Percentiles rank a stretch among this genome's conserved stretches.
Conservation (phyloP, 257 asterid species). For the Ilex aquifolium region DNA sequence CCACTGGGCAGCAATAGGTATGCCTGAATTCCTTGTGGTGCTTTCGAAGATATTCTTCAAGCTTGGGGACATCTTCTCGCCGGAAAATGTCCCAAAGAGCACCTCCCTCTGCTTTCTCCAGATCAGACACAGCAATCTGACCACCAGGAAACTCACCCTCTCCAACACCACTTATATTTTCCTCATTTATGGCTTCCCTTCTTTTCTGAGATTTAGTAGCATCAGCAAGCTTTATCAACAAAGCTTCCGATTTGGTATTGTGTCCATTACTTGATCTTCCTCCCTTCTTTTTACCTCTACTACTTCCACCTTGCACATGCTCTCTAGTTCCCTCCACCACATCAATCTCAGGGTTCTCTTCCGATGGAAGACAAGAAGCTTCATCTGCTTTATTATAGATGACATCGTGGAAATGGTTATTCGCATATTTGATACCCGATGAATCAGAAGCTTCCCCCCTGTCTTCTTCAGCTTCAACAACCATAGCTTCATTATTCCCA, state of each 20-base stretch:
- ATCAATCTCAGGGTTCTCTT: constrained; percentile 5
- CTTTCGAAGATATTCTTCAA: constrained; percentile 45
- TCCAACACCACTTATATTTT: constrained; percentile 11
- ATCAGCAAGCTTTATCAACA: constrained; percentile 7
- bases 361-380: constrained; percentile 4
- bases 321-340: constrained; percentile 4
- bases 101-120: constrained; percentile 39
- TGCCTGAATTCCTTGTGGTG: constrained; percentile 63
- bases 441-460: too few species aligned
- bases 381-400: constrained; percentile 6
- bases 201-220: not conserved
- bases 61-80: constrained; percentile 57
- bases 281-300: not conserved
- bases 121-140: constrained; percentile 3
- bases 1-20: constrained; percentile 21
- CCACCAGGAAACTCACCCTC: constrained; percentile 11
- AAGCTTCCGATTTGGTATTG: constrained; percentile 1
- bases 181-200: constrained; percentile 8
- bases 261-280: not conserved
- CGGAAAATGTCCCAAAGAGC: constrained; percentile 89
- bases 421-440: not conserved
- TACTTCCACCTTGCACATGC: not conserved
- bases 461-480: too few species aligned
- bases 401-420: not conserved
- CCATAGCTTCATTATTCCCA: too few species aligned